Evolutionary conservation across 1,284 basidiomycete genomes (phyloP), one percentile per base, ranked within the genome.

Genomic region (Flammula alnicola): DNA sequence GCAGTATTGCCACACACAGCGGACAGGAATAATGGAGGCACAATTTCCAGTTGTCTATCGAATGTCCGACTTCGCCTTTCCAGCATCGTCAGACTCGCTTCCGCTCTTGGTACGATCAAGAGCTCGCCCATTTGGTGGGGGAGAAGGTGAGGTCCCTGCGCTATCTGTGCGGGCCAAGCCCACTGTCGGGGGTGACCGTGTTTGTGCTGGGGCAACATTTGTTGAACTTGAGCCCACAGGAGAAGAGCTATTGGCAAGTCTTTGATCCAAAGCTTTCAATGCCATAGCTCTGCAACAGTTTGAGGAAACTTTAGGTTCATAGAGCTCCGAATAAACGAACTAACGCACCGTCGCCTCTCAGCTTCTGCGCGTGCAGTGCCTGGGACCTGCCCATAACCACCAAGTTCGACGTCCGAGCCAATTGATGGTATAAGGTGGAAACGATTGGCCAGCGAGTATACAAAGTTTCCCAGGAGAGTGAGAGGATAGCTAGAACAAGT

Each of bases 231-330:
- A 64, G 14, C 64, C 63, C 49, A 73, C 63, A 25, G 74, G 74
- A 27, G 79, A 72, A 31, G 80, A 74, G 20, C 82, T 77, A 52
- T 78, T 82, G 14, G 95, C 93, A 52, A 98, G 68, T 20, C 95
- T 81, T 62, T 96, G 94, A 62, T 99, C 96, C 22, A 99, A 82
- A 7, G 96, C 96, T 68, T 98, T 96, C 58, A 99, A 74, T 31
- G 96, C 96, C 77, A 97, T 86, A 2, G 92, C 90, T 57, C 92
- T 92, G 52, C 14, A 51, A 45, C 27, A 25, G 39, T 8, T 23
- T 31, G n/a, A 40, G 38, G 14, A 44, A 47, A 26, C 29, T 29
- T 25, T 22, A 12, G 19, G 8, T 12, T 31, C 22, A 26, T 31
- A 16, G 11, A 23, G 3, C 31, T 22, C 26, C 17, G 22, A 11